phyloP scores from a whole-genome alignment of 768 basidiomycete genomes.

The Megacollybia marginata region DNA sequence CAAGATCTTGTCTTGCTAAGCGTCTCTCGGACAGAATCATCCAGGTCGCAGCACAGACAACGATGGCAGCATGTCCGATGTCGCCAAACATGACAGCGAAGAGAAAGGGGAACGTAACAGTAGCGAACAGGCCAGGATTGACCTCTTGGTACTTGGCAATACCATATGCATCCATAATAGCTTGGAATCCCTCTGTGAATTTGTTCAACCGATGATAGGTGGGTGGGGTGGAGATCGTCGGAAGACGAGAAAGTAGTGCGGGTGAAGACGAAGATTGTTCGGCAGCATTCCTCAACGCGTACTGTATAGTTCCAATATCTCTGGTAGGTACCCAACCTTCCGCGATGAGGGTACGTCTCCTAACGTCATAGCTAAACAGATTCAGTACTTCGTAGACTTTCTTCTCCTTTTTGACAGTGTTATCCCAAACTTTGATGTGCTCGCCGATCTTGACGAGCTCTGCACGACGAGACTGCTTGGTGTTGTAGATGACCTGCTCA shows the following conservation, averaged over 20 bases:
- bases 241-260: conserved; percentile 27
- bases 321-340: conserved; percentile 97
- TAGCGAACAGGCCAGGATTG: conserved; percentile 91
- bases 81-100: conserved; percentile 99
- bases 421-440: conserved; percentile 82
- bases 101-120: conserved; percentile 93
- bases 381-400: conserved; percentile 94
- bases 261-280: conserved; percentile 28
- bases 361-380: conserved; percentile 88
- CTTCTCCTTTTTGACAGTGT: conserved; percentile 93
- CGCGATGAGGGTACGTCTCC: conserved; percentile 90
- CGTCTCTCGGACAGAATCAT: conserved; percentile 88
- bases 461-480: conserved; percentile 69
- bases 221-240: conserved; percentile 86
- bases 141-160: conserved; percentile 92
- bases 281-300: conserved; percentile 84
- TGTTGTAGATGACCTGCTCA: conserved; percentile 84
- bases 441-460: conserved; percentile 86
- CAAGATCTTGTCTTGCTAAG: conserved; percentile 64
- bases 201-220: conserved; percentile 94
- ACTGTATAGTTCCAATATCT: conserved; percentile 81
- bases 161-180: conserved; percentile 97
- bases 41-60: conserved; percentile 63
- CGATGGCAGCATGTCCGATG: conserved; percentile 90
- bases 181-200: conserved; percentile 95